Percentiles rank a stretch among this genome's conserved stretches.
Conservation (phyloP, 768 basidiomycete genomes). For the Rossbeevera mucosa region DNA sequence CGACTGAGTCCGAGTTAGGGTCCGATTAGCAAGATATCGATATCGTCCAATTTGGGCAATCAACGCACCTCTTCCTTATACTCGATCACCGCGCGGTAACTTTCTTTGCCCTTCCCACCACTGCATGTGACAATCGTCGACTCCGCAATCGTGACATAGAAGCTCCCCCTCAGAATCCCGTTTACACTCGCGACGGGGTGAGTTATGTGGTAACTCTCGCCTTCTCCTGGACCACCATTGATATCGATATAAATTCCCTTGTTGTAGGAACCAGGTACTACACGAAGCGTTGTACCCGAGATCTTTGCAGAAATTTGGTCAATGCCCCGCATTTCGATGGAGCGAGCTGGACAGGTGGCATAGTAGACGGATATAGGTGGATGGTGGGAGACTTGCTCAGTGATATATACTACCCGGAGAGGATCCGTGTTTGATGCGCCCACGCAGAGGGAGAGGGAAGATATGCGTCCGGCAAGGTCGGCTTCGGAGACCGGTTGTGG, state of each 20-base stretch:
- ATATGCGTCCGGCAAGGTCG: conserved; percentile 48
- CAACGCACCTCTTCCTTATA: conserved; percentile 90
- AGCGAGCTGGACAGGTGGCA: conserved; percentile 68
- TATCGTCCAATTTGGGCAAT: not conserved
- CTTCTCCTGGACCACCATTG: conserved; percentile 66
- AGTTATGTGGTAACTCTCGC: conserved; percentile 81
- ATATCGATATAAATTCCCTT: conserved; percentile 84
- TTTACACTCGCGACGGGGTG: conserved; percentile 90
- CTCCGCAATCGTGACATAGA: conserved; percentile 85
- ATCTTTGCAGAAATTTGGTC: conserved; percentile 95
- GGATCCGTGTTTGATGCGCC: conserved; percentile 31
- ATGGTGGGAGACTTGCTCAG: conserved; percentile 96
- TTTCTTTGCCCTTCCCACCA: conserved; percentile 56
- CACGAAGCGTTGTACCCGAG: conserved; percentile 80
- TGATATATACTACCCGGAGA: conserved; percentile 73
- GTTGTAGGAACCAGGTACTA: conserved; percentile 79
- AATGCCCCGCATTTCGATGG: conserved; percentile 68
- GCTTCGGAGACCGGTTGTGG: conserved; percentile 40
- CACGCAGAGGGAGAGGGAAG: conserved; percentile 52
- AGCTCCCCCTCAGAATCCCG: conserved; percentile 85
- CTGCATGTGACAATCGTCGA: conserved; percentile 77
- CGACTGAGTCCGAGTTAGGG: conserved; percentile 39
- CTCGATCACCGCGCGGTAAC: conserved; percentile 79
- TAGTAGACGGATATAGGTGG: conserved; percentile 89
- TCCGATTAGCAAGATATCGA: not conserved